Evolutionary conservation across 2,329 filamentous ascomycete species (phyloP), one percentile per base, ranked within the genome.

Genomic region (Pseudogymnoascus verrucosus): DNA sequence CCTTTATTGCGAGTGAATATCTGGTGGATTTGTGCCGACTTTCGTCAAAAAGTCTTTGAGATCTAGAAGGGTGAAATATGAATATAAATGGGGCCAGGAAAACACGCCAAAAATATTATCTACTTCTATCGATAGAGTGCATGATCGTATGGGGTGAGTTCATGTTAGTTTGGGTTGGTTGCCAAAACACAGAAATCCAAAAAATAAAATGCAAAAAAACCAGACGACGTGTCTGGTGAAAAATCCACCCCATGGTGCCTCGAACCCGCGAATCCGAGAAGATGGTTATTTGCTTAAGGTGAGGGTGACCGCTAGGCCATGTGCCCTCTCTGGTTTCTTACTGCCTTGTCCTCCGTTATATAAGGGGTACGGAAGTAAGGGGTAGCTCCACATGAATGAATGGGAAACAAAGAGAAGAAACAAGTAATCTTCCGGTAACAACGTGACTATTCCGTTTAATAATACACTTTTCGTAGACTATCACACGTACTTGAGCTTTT

Each of bases 161-260:
- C 8, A 26, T 5, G 21, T n/a, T 19, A 19, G 19, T 19, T 19
- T 19, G 2, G 19, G 19, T 19, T 19, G 19, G 19, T 19, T 19
- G 19, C 19, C 19, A 19, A 19, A 19, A 19, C n/a, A 5, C n/a
- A 31, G 6, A 31, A 19, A 54, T 34, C 8, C 26, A 54, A 34
- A 54, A 54, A 54, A 19, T 31, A 54, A 54, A 54, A 54, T 16
- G 8, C 47, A 54, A 54, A 54, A 54, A 31, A 54, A 19, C 26
- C 47, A 34, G n/a, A 34, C 47, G 10, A 57, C 26, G 26, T 57
- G 26, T 57, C 8, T 57, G 47, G 26, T 57, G 47, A 31, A 57
- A 57, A 57, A 57, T 57, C 47, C 26, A 57, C 47, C 47, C 26
- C n/a, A 34, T 57, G 47, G 47, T 57, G 26, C 28, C 47, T 57